Evolutionary conservation across 768 basidiomycete genomes (phyloP).

Genomic region (Exsudoporus frostii): DNA sequence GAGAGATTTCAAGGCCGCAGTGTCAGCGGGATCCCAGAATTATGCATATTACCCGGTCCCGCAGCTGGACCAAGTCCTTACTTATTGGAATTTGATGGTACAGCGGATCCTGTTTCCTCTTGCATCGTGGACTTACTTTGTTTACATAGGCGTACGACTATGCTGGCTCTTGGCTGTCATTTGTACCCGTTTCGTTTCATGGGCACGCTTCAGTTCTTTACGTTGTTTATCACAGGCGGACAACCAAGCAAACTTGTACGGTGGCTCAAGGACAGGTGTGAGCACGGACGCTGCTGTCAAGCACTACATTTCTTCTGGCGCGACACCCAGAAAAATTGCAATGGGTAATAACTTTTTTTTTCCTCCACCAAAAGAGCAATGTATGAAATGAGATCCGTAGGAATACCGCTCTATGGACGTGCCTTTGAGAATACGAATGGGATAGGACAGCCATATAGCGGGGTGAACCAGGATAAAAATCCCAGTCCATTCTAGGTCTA

Average conservation of each 20-base stretch:
- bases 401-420: constrained; percentile 79
- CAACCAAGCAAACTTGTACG: constrained; percentile 68
- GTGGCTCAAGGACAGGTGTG: constrained; percentile 57
- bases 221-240: constrained; percentile 33
- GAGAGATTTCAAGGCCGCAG: constrained; percentile 44
- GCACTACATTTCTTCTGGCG: constrained; percentile 58
- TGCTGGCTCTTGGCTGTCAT: constrained; percentile 74
- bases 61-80: constrained; percentile 63
- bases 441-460: constrained; percentile 64
- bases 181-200: constrained; percentile 36
- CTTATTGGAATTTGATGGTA: constrained; percentile 84
- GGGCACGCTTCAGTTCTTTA: not conserved
- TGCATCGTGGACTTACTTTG: not conserved
- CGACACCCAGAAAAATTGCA: constrained; percentile 61
- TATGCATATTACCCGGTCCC: constrained; percentile 55
- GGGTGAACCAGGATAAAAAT: constrained; percentile 39
- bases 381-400: constrained; percentile 17
- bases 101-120: not conserved
- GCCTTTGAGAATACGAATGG: constrained; percentile 70
- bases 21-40: constrained; percentile 58
- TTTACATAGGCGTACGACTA: constrained; percentile 63
- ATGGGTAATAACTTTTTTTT: constrained; percentile 43
- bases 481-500: not conserved
- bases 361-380: not conserved
- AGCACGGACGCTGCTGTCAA: constrained; percentile 67